These are phyloP conservation scores for Nicotiana obtusifolia DNA, from an alignment of 257 asterid species.

Conservation along the genomic window DNA sequence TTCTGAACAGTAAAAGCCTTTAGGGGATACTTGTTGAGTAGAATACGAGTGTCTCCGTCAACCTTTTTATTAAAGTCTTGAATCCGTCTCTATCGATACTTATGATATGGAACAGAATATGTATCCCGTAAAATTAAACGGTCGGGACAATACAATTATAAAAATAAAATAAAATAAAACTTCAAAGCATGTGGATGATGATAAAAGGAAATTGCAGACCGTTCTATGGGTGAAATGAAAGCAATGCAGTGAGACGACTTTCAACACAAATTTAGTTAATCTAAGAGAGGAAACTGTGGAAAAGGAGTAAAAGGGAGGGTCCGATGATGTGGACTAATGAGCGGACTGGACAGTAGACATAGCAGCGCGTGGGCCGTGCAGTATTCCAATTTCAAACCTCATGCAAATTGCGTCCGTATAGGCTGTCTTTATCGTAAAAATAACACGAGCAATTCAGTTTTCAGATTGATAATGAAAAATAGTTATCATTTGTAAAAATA, in stretches of 20 bases:
- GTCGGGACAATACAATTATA: no score
- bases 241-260: not conserved
- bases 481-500: no score
- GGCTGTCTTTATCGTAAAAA: no score
- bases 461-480: no score
- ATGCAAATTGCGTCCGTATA: slow-evolving; percentile 2
- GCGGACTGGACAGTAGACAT: not conserved
- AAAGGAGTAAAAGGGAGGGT: not conserved
- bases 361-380: not conserved
- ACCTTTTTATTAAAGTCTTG: no score
- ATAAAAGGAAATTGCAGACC: not conserved
- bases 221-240: not conserved
- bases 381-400: slow-evolving; percentile 10
- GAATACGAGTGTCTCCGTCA: no score
- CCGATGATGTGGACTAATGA: not conserved
- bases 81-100: fast-evolving
- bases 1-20: no score
- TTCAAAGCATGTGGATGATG: not conserved
- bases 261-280: not conserved
- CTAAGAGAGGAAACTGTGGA: not conserved
- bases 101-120: no score
- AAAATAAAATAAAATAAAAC: not conserved
- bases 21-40: no score
- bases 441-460: no score
- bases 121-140: no score